Percentiles rank a stretch among this genome's conserved stretches.
These are phyloP conservation scores for Phytophthora pinifolia DNA, from an alignment of 352 stramenopile species.

Conservation along the genomic window DNA sequence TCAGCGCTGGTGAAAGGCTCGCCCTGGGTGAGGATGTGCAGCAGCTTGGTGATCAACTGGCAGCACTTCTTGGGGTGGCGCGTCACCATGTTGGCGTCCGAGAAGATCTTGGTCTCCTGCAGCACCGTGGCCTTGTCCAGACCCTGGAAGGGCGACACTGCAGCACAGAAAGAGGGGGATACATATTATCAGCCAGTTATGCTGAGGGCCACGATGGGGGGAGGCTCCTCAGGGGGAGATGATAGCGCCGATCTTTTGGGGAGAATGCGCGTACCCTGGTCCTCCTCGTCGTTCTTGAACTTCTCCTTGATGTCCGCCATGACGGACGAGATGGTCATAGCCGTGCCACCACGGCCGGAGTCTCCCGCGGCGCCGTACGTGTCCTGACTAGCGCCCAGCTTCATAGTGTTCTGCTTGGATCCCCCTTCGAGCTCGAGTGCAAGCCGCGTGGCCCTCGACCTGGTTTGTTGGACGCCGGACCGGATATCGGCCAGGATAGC, in stretches of 20 bases:
- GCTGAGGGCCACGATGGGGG: neutral
- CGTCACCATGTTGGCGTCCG: conserved; percentile 96
- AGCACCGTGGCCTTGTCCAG: conserved; percentile 96
- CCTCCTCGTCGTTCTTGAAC: conserved; percentile 98
- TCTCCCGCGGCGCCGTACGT: conserved; percentile 44
- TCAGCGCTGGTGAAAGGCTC: conserved; percentile 96
- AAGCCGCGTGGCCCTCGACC: conserved; percentile 29
- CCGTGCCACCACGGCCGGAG: conserved; percentile 33
- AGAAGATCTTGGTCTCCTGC: conserved; percentile 99
- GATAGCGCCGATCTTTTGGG: conserved; percentile 8
- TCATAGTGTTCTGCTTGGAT: conserved; percentile 49
- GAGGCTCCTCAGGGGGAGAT: neutral
- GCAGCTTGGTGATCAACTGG: conserved; percentile 98
- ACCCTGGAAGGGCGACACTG: conserved; percentile 92
- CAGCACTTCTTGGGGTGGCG: conserved; percentile 98
- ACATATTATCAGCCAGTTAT: conserved; percentile 8
- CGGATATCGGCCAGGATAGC: neutral
- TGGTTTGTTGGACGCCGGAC: conserved; percentile 3
- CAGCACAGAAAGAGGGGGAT: conserved; percentile 1
- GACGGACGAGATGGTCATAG: conserved; percentile 72
- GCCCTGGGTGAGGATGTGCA: conserved; percentile 98
- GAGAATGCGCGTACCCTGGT: conserved; percentile 55
- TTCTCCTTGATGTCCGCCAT: conserved; percentile 98
- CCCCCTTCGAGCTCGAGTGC: conserved; percentile 18
- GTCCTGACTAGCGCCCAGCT: conserved; percentile 58